Conservation (phyloP, 768 basidiomycete species). For the Amanita muscaria region DNA sequence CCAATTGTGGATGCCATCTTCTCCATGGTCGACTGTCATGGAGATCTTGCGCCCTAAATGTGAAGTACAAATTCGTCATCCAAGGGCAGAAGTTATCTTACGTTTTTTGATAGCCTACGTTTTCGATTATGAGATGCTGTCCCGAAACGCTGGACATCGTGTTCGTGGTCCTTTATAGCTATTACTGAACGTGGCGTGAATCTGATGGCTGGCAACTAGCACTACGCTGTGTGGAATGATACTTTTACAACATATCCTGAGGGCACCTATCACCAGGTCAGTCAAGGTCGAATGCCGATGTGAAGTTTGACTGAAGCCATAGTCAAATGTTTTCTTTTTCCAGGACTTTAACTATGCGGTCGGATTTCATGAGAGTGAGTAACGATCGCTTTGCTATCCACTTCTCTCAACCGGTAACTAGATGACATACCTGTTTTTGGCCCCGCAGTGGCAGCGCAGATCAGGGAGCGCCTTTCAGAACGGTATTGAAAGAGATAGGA, state of each 20-base stretch:
- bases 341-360: conserved; percentile 15
- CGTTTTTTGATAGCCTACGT: conserved; percentile 22
- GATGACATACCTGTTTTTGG: conserved; percentile 53
- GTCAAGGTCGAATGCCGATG: background rate
- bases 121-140: conserved; percentile 34
- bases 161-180: conserved; percentile 16
- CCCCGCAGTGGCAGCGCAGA: conserved; percentile 43
- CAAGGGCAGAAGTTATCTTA: too few relatives aligned
- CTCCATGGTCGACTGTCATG: conserved; percentile 53
- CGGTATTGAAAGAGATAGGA: background rate
- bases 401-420: conserved; percentile 5
- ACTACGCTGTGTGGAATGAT: conserved; percentile 65
- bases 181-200: background rate
- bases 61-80: conserved; percentile 16
- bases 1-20: conserved; percentile 60
- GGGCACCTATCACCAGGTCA: conserved; percentile 21
- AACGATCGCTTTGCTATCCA: background rate
- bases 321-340: conserved; percentile 26
- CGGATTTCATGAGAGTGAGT: conserved; percentile 17
- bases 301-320: background rate
- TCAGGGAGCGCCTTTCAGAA: conserved; percentile 45
- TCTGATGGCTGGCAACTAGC: conserved; percentile 17
- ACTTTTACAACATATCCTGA: conserved; percentile 33
- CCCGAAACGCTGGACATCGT: conserved; percentile 33
- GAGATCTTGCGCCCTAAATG: conserved; percentile 61